These are phyloP conservation scores for Onygenales sp. DNA, from an alignment of 2,329 filamentous ascomycete species.

Conservation along the genomic window DNA sequence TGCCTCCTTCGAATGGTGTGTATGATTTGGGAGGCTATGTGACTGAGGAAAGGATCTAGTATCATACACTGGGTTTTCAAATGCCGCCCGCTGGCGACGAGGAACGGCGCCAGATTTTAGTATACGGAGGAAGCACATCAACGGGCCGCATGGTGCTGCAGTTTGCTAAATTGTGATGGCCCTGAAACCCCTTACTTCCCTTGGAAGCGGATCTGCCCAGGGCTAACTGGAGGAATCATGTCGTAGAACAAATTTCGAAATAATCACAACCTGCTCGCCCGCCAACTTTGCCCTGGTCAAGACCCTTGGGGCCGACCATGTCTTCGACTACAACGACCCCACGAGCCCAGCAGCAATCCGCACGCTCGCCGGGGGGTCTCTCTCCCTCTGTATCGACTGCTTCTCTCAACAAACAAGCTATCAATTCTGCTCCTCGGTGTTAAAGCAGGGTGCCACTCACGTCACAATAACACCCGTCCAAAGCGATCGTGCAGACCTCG, in stretches of 20 bases:
- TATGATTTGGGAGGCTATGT: not conserved
- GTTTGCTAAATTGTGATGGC: not conserved
- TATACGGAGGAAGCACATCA: not conserved
- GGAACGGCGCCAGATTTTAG: not conserved
- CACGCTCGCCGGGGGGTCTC: no score
- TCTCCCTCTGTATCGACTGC: no score
- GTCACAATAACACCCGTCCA: no score
- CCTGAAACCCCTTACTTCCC: not conserved
- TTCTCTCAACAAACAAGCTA: no score
- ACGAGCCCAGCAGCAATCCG: not conserved
- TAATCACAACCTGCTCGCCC: conserved; percentile 27
- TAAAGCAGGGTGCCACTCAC: no score
- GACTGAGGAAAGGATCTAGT: no score
- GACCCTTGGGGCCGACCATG: conserved; percentile 24
- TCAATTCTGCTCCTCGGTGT: no score
- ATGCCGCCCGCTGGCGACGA: not conserved
- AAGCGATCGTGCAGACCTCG: no score
- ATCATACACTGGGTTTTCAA: no score
- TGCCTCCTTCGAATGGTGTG: not conserved
- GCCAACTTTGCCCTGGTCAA: conserved; percentile 24
- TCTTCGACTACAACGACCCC: conserved; percentile 19
- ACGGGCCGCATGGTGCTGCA: not conserved
- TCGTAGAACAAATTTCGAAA: conserved; percentile 16
- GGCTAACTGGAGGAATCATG: not conserved
- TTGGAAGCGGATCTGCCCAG: not conserved